Evolutionary conservation across 2,329 filamentous ascomycete genomes (phyloP).

Genomic region (Penicillium aurantiogriseum): DNA sequence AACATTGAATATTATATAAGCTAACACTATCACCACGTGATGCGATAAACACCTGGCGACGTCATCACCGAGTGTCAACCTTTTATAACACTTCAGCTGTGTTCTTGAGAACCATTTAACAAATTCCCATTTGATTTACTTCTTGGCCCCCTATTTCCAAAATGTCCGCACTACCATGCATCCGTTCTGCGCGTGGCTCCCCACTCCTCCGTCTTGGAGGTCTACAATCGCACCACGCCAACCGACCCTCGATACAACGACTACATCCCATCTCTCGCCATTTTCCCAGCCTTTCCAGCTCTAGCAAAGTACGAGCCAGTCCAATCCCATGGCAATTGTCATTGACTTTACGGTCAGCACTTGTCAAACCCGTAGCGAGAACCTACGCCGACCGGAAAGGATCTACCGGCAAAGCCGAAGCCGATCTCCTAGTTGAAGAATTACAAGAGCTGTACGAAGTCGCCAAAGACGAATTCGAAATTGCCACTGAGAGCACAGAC

Average conservation of each 20-base stretch:
- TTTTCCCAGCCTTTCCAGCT: neutral
- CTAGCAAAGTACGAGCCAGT: neutral
- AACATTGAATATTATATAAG: no score
- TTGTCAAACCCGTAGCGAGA: neutral
- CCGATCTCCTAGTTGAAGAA: slow-evolving; percentile 38
- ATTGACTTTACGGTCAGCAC: neutral
- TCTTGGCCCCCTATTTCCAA: neutral
- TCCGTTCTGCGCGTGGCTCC: neutral
- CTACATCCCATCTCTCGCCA: neutral
- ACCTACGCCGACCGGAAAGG: slow-evolving; percentile 6
- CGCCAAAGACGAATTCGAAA: slow-evolving; percentile 51
- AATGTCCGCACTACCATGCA: neutral
- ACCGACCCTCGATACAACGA: neutral
- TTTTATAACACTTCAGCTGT: neutral
- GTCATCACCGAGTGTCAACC: neutral
- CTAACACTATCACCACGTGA: slow-evolving; percentile 1
- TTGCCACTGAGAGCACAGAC: slow-evolving; percentile 49
- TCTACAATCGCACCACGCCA: neutral
- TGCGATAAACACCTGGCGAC: neutral
- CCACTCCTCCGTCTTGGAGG: neutral
- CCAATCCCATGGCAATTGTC: neutral
- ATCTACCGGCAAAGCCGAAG: slow-evolving; percentile 27
- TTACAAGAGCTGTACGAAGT: slow-evolving; percentile 42
- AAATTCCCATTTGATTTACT: neutral
- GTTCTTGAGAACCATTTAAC: neutral